Base-by-base conservation (phyloP, 2,329 filamentous ascomycete species). In the Colletotrichum sidae region DNA sequence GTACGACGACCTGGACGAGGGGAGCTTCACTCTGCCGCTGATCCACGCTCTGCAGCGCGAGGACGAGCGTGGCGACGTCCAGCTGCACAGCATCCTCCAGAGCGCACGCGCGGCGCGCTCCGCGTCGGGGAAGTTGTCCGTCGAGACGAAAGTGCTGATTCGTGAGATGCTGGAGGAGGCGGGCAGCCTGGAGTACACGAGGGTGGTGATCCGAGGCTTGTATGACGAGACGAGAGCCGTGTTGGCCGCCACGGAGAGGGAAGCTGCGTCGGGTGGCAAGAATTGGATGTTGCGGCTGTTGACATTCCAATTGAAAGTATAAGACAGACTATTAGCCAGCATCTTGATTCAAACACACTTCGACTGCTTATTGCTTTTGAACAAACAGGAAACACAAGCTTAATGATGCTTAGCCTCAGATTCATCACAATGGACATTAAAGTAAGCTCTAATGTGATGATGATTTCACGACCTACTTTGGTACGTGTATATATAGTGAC, bases 261-360 rank as follows among this genome's bases (percentile, higher is more conserved):
- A 57, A 50, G 37, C 55, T 35, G 45, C 35, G 55, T 13, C 44
- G 45, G 37, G 55, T 39, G 35, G 34, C 55, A 41, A 35, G 35
- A 57, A 57, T 57, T 57, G 55, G 55, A 50, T 57, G 55, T 15
- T 57, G 5, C 55, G 55, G 12, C 34, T 57, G 45, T 12, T 57
- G 10, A 42, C 37, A 49, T 57, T 57, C 55, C 55, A 57, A 13
- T 50, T 57, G 17, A 57, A 50, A n/a, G 25, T 57, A 17, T 57
- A 4, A 57, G 39, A 11, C 49, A 12, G 37, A 51, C 9, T 8
- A 38, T 8, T 17, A 38, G 33, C 15, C 10, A 51, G 13, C 34
- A 37, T 34, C 34, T 51, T 38, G 37, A 8, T 37, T 37, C 34
- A 42, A n/a, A 42, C 39, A 1, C 39, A 42, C 13, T 42, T 42